Percentiles rank a stretch among this genome's conserved stretches.
Conservation (phyloP, 2,329 filamentous ascomycete species). For the Fusarium albosuccineum region DNA sequence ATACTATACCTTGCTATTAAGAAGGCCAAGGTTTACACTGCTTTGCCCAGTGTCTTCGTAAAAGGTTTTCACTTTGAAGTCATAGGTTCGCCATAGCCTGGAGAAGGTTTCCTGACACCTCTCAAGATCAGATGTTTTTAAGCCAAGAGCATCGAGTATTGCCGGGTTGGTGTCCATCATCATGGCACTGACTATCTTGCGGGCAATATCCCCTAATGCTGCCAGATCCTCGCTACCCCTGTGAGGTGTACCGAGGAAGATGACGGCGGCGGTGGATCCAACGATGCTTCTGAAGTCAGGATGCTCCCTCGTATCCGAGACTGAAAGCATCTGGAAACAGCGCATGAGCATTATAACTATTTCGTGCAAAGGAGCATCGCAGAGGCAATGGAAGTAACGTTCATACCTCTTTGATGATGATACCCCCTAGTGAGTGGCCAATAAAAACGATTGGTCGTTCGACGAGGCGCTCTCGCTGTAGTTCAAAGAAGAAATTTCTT, state of each 20-base stretch:
- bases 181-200: constrained; percentile 36
- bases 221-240: constrained; percentile 42
- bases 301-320: too few relatives aligned
- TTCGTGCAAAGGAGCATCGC: too few relatives aligned
- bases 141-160: constrained; percentile 16
- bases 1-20: constrained; percentile 28
- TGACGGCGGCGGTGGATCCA: constrained; percentile 42
- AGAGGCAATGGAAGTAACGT: not conserved
- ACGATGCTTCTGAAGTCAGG: constrained; percentile 41
- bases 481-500: too few relatives aligned
- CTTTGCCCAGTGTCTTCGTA: constrained; percentile 26
- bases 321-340: constrained; percentile 20
- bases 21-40: constrained; percentile 9
- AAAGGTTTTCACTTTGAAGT: constrained; percentile 34
- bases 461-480: too few relatives aligned
- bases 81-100: constrained; percentile 11
- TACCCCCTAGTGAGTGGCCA: constrained; percentile 20
- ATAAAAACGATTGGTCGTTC: too few relatives aligned
- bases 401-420: constrained; percentile 30
- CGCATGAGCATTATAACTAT: too few relatives aligned
- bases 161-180: constrained; percentile 14
- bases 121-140: constrained; percentile 25
- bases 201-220: constrained; percentile 18
- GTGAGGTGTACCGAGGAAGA: constrained; percentile 55
- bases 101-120: constrained; percentile 24